Percentiles rank a stretch among this genome's conserved stretches.
phyloP scores from a whole-genome alignment of 192 early-diverging fungal genomes.

The Entomortierella beljakovae region DNA sequence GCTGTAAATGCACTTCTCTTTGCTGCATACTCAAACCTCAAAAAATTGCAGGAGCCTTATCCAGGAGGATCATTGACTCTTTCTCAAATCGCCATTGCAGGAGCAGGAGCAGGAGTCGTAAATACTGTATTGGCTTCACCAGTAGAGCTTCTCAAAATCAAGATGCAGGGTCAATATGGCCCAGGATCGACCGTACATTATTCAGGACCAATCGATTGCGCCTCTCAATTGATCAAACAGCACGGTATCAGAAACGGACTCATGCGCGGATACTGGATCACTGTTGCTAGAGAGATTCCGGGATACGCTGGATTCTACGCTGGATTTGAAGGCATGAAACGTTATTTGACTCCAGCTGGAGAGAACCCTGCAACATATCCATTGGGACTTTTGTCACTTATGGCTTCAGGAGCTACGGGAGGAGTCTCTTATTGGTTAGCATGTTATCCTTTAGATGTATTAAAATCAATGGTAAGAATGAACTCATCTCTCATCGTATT shows the following conservation, averaged over 20 bases:
- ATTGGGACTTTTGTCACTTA: conserved; percentile 60
- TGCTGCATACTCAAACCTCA: conserved; percentile 79
- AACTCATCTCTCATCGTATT: background rate
- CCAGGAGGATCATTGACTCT: conserved; percentile 67
- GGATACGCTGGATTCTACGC: conserved; percentile 89
- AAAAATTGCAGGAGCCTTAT: conserved; percentile 62
- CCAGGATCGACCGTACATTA: conserved; percentile 46
- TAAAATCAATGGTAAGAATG: conserved; percentile 75
- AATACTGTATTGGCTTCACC: conserved; percentile 90
- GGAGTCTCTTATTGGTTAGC: conserved; percentile 86
- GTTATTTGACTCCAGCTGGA: conserved; percentile 64
- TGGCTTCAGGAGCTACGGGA: conserved; percentile 84
- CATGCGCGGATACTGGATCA: conserved; percentile 86
- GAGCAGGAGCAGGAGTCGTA: conserved; percentile 85
- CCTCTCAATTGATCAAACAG: conserved; percentile 68
- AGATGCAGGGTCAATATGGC: conserved; percentile 91
- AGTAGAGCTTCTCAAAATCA: conserved; percentile 94
- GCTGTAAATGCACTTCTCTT: conserved; percentile 91
- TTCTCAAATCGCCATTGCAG: conserved; percentile 83
- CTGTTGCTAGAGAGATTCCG: conserved; percentile 82
- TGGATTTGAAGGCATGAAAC: conserved; percentile 85
- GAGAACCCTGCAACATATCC: conserved; percentile 64
- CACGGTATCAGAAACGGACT: conserved; percentile 81
- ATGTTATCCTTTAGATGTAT: conserved; percentile 89
- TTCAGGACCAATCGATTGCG: conserved; percentile 78